Evolutionary conservation across 2,329 filamentous ascomycete genomes (phyloP).

Genomic region (Botrytis squamosa): DNA sequence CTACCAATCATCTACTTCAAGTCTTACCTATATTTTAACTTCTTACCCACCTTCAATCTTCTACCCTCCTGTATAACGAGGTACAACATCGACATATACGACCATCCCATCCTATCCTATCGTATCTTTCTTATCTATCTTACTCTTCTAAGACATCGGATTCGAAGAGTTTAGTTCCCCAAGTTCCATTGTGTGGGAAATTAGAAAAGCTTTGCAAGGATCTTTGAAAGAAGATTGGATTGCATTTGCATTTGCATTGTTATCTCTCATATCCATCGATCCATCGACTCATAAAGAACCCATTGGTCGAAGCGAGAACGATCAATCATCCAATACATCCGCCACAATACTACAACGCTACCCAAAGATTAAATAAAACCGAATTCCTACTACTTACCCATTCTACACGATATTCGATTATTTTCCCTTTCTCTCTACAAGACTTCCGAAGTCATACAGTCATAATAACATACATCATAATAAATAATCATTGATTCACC

Average conservation of each 20-base stretch:
- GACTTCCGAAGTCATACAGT: slow-evolving; percentile 15
- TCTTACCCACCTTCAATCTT: background rate
- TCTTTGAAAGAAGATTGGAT: slow-evolving; percentile 1
- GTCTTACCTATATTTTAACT: background rate
- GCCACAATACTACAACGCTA: background rate
- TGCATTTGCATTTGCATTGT: slow-evolving; percentile 2
- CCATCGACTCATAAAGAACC: background rate
- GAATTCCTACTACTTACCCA: background rate
- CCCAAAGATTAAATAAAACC: background rate
- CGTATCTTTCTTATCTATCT: slow-evolving; percentile 1
- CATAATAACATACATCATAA: slow-evolving; percentile 1
- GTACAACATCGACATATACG: background rate
- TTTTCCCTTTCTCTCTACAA: background rate
- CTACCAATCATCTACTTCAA: background rate
- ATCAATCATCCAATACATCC: background rate
- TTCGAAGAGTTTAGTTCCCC: background rate
- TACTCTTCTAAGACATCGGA: background rate
- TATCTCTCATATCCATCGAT: background rate
- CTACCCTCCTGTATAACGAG: background rate
- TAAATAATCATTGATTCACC: background rate
- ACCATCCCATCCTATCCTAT: background rate
- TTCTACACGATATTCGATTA: background rate
- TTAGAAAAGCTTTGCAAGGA: background rate
- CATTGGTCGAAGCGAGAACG: background rate
- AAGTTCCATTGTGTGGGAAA: background rate